Evolutionary conservation across 176 grass and related monocot species (phyloP).

Genomic region (Aegilops bicornis): DNA sequence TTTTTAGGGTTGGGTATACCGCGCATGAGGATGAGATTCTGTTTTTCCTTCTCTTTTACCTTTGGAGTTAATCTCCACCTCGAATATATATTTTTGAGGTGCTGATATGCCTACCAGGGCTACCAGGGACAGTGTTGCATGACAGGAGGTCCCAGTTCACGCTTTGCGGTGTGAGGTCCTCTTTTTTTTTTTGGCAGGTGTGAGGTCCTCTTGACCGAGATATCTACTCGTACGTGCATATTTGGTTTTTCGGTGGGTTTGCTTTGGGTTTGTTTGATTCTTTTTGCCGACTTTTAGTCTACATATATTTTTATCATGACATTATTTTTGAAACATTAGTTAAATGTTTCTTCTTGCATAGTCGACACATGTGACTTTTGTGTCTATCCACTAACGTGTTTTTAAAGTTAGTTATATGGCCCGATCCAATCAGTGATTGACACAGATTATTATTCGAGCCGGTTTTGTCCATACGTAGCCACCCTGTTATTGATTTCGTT

Average conservation of each 20-base stretch:
- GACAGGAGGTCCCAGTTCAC: not conserved
- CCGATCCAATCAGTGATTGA: not conserved
- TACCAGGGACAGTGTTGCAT: too few relatives aligned
- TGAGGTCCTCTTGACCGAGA: not conserved
- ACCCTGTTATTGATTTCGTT: not conserved
- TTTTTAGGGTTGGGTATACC: constrained; percentile 24
- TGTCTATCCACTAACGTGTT: not conserved
- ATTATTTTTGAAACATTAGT: not conserved
- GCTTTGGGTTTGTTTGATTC: not conserved
- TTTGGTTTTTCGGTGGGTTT: not conserved
- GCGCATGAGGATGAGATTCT: constrained; percentile 9
- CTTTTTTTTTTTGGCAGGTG: not conserved
- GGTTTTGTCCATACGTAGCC: not conserved
- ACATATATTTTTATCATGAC: not conserved
- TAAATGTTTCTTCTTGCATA: not conserved
- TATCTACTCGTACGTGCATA: not conserved
- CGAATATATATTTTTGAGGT: not conserved
- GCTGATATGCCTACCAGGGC: not conserved
- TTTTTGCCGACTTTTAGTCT: not conserved
- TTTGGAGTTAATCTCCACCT: not conserved
- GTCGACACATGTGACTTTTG: not conserved
- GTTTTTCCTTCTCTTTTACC: not conserved
- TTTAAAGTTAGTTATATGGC: not conserved
- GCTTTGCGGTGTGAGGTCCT: not conserved
- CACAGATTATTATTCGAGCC: not conserved